Base-by-base conservation (phyloP, 805 yeast species). In the Saturnispora zaruensis region DNA sequence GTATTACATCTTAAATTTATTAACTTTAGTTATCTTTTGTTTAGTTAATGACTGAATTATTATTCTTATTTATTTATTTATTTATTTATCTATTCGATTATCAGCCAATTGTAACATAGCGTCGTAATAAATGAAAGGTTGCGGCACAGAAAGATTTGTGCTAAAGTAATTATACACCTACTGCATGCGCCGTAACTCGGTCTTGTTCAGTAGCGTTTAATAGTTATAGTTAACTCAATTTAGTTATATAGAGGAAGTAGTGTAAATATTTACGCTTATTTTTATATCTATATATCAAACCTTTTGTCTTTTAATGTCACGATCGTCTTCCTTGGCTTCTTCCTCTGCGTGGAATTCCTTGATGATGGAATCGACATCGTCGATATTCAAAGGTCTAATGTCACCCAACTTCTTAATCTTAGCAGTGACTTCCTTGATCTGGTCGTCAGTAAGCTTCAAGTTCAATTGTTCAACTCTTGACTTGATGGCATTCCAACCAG, bases 401-500 rank as follows among this genome's bases (percentile, higher is more conserved):
- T 91, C 99, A 58, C 98, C 99, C 63, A 91, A 77, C 70, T 82
- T 78, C 77, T 91, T 91, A 70, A 91, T 90, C 75, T 90, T 90
- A 60, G 78, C 75, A 33, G 99, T 91, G 56, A 93, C 96, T 67
- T 87, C 96, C 78, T 93, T 93, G 71, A 87, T 75, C 77, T 91
- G 97, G 59, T 82, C 91, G 66, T 91, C 99, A 45, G 93, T 81
- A 65, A 91, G 76, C 61, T 82, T 74, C 70, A 91, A 76, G 71
- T 93, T 90, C 72, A 91, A 79, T 72, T 91, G 99, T 68, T 91
- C 99, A 54, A 93, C 99, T 72, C 99, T 85, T 41, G 95, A 81
- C 76, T 91, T 91, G 78, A 91, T 91, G 50, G 98, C 98, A 70
- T 91, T 93, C 99, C 99, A 91, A 55, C 99, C 99, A 13, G 99